A percentile compares a stretch with the other conserved stretches of the same genome.
Evolutionary conservation across 2,329 filamentous ascomycete species (phyloP).

Genomic region (Sporothrix phasma): DNA sequence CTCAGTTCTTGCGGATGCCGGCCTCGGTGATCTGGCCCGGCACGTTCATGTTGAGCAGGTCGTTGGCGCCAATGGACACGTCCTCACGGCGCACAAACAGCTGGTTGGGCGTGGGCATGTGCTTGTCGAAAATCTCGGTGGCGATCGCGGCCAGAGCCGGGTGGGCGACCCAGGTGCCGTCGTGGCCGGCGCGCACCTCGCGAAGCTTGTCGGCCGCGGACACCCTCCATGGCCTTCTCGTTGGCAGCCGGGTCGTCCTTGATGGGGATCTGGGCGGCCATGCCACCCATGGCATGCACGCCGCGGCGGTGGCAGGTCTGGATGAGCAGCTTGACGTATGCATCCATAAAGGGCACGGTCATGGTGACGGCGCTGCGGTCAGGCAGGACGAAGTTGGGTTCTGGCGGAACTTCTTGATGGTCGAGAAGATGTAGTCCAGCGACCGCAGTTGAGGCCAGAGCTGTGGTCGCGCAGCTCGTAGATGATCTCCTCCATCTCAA

Average conservation of each 20-base stretch:
- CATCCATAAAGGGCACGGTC: slow-evolving; percentile 97
- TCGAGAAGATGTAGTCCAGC: slow-evolving; percentile 99
- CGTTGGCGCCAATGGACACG: slow-evolving; percentile 73
- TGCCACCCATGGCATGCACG: slow-evolving; percentile 98
- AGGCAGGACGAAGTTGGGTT: slow-evolving; percentile 85
- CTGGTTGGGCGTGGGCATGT: slow-evolving; percentile 99
- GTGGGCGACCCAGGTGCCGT: slow-evolving; percentile 95
- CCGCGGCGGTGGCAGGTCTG: slow-evolving; percentile 95
- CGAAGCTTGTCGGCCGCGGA: slow-evolving; percentile 93
- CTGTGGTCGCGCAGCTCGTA: slow-evolving; percentile 97
- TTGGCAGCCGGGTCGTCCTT: slow-evolving; percentile 89
- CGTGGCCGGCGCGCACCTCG: slow-evolving; percentile 89
- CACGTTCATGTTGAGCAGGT: slow-evolving; percentile 96
- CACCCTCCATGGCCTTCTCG: slow-evolving; percentile 85
- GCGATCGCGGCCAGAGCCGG: slow-evolving; percentile 84
- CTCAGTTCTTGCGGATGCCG: slow-evolving; percentile 96
- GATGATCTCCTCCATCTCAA: slow-evolving; percentile 99
- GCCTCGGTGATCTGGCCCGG: slow-evolving; percentile 86
- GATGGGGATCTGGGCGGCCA: slow-evolving; percentile 98
- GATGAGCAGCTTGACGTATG: slow-evolving; percentile 93
- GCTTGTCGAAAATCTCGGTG: slow-evolving; percentile 86
- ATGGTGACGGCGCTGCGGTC: slow-evolving; percentile 89
- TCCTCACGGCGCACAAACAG: slow-evolving; percentile 85
- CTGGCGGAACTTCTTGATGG: slow-evolving; percentile 98
- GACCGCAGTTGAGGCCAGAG: slow-evolving; percentile 92